Percentiles rank a stretch among this genome's conserved stretches.
phyloP scores from a whole-genome alignment of 495 filamentous ascomycete species.

The Daldinia bambusicola region DNA sequence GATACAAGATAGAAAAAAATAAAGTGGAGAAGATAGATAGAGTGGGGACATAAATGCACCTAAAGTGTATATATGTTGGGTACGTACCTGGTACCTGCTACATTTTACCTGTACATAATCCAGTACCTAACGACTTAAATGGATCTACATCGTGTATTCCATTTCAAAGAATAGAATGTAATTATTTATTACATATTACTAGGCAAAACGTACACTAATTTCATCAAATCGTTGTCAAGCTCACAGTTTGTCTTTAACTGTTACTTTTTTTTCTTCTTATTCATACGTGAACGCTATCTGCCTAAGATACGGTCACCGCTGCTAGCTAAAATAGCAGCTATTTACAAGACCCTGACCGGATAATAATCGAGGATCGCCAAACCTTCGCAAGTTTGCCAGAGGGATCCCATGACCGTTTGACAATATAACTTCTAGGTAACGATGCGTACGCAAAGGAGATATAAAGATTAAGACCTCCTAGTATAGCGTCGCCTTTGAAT shows the following conservation, averaged over 20 bases:
- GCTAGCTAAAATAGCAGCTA: slow-evolving; percentile 7
- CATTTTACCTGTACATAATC: too few relatives aligned
- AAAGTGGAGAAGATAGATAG: slow-evolving; percentile 28
- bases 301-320: neutral
- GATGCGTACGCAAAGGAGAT: neutral
- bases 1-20: slow-evolving; percentile 28
- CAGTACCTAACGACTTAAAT: too few relatives aligned
- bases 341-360: slow-evolving; percentile 1
- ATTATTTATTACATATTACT: neutral
- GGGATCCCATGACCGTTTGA: neutral
- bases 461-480: neutral
- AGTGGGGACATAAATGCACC: neutral
- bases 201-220: neutral
- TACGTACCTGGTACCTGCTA: neutral
- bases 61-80: neutral
- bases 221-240: neutral
- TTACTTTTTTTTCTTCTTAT: slow-evolving; percentile 7
- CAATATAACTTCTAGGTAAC: neutral
- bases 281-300: slow-evolving; percentile 24
- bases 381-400: neutral
- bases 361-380: neutral
- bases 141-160: too few relatives aligned
- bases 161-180: too few relatives aligned
- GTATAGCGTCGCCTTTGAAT: neutral
- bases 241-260: neutral